Conservation (phyloP, 2,329 filamentous ascomycete species). For the Waltergamsia citrina region DNA sequence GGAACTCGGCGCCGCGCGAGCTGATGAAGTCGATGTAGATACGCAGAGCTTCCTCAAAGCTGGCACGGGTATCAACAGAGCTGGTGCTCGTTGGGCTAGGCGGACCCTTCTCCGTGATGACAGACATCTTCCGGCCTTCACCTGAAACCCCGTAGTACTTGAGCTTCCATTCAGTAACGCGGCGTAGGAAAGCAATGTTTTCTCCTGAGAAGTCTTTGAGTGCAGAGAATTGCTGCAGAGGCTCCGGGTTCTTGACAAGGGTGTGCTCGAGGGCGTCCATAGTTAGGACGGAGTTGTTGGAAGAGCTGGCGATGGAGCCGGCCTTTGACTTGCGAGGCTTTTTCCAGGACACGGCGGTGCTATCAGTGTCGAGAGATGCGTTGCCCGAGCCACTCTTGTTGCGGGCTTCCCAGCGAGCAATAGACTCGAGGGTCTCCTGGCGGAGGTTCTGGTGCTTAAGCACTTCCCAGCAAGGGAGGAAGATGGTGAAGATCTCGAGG, state of each 20-base stretch:
- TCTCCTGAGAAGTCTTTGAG: slow-evolving; percentile 60
- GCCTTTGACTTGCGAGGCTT: slow-evolving; percentile 22
- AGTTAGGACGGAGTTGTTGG: slow-evolving; percentile 29
- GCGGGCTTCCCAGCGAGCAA: slow-evolving; percentile 31
- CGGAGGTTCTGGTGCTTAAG: slow-evolving; percentile 26
- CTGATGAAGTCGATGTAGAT: slow-evolving; percentile 56
- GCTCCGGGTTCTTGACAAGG: slow-evolving; percentile 46
- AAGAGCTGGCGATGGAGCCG: slow-evolving; percentile 22
- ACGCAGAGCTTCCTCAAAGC: slow-evolving; percentile 46
- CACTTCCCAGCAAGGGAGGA: slow-evolving; percentile 53
- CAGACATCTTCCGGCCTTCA: slow-evolving; percentile 8
- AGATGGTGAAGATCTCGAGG: slow-evolving; percentile 52
- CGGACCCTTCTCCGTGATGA: slow-evolving; percentile 1
- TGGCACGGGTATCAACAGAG: slow-evolving; percentile 30
- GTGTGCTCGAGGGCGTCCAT: slow-evolving; percentile 55
- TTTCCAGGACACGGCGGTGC: slow-evolving; percentile 18
- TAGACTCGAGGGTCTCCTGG: slow-evolving; percentile 32
- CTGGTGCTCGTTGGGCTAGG: slow-evolving; percentile 12
- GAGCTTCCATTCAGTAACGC: slow-evolving; percentile 34
- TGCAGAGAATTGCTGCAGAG: slow-evolving; percentile 55
- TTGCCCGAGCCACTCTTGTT: slow-evolving; percentile 15
- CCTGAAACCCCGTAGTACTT: slow-evolving; percentile 13
- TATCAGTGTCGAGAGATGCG: slow-evolving; percentile 14
- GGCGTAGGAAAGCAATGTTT: slow-evolving; percentile 58
- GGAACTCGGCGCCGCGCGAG: slow-evolving; percentile 52